phyloP scores from a whole-genome alignment of 2,329 filamentous ascomycete genomes.

The Xylariaceae sp. region DNA sequence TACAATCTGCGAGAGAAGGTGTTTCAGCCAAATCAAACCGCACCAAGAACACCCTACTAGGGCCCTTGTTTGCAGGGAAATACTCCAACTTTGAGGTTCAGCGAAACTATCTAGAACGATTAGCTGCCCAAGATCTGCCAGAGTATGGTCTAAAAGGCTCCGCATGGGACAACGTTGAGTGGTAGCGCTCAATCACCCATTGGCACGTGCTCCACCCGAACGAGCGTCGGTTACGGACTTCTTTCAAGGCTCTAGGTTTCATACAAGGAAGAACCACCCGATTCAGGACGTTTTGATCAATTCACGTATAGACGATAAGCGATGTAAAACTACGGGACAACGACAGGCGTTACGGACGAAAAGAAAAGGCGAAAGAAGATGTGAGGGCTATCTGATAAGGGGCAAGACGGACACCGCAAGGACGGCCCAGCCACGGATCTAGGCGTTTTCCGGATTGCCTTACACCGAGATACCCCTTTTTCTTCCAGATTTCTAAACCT shows the following conservation, averaged over 20 bases:
- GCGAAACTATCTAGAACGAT: constrained; percentile 57
- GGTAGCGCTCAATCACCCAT: constrained; percentile 1
- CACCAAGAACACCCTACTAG: constrained; percentile 65
- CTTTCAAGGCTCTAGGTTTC: neutral
- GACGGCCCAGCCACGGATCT: constrained; percentile 18
- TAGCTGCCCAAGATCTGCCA: constrained; percentile 50
- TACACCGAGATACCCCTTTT: constrained; percentile 33
- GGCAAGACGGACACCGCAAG: constrained; percentile 12
- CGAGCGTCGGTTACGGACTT: neutral
- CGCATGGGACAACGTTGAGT: neutral
- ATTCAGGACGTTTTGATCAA: neutral
- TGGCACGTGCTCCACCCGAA: neutral
- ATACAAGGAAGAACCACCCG: neutral
- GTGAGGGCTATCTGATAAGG: constrained; percentile 11
- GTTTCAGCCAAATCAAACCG: constrained; percentile 36
- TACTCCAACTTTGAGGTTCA: constrained; percentile 45
- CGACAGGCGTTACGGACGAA: constrained; percentile 16
- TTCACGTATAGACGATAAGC: neutral
- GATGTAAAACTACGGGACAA: constrained; percentile 10
- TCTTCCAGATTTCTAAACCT: constrained; percentile 18
- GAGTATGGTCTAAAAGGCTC: neutral
- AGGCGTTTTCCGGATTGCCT: constrained; percentile 16
- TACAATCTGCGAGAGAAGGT: constrained; percentile 48
- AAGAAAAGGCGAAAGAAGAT: constrained; percentile 16
- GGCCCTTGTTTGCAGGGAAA: constrained; percentile 75